Conservation (phyloP, 768 basidiomycete species). For the Leucocoprinus sp. region DNA sequence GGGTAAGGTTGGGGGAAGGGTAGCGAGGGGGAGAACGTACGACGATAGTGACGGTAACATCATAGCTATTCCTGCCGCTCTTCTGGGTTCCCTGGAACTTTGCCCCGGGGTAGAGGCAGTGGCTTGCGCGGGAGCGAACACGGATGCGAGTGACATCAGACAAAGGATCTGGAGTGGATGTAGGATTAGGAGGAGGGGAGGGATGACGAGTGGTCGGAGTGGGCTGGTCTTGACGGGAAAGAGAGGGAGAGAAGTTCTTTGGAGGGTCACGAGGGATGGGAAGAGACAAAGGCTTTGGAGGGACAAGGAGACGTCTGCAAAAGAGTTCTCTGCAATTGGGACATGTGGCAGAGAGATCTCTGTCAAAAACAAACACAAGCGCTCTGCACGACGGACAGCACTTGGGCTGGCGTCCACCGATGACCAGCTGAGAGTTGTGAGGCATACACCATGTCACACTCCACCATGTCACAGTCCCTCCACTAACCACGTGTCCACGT, state of each 20-base stretch:
- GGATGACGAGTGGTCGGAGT: not conserved
- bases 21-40: slow-evolving; percentile 40
- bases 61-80: slow-evolving; percentile 89
- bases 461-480: slow-evolving; percentile 3
- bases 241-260: not conserved
- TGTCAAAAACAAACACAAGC: slow-evolving; percentile 6
- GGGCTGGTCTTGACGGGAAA: slow-evolving; percentile 3
- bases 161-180: slow-evolving; percentile 40
- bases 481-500: slow-evolving; percentile 10
- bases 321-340: slow-evolving; percentile 23
- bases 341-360: slow-evolving; percentile 11
- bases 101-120: slow-evolving; percentile 83
- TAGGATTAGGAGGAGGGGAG: slow-evolving; percentile 12
- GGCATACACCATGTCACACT: too few species aligned
- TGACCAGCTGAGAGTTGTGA: slow-evolving; percentile 20
- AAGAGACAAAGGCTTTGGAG: too few species aligned
- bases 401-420: slow-evolving; percentile 8
- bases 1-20: not conserved
- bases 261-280: slow-evolving; percentile 18
- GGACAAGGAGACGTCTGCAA: too few species aligned
- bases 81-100: slow-evolving; percentile 89
- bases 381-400: slow-evolving; percentile 7
- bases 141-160: slow-evolving; percentile 73
- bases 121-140: slow-evolving; percentile 61
- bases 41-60: slow-evolving; percentile 87